These are phyloP conservation scores for Tilletia setariae DNA, from an alignment of 1,284 basidiomycete genomes.

Conservation along the genomic window DNA sequence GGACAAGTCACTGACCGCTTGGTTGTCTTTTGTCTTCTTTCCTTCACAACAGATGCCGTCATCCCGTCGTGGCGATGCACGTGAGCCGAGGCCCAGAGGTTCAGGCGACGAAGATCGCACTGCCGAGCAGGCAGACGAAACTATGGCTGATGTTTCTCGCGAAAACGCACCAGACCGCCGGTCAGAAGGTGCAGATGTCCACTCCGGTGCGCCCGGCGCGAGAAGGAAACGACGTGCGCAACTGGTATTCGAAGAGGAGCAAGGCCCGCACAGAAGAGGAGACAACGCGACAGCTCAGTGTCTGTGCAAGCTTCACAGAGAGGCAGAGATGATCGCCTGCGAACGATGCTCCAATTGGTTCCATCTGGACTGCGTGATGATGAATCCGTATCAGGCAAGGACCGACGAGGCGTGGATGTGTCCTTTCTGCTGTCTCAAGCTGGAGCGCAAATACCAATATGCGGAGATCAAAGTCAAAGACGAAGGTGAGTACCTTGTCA, in stretches of 20 bases:
- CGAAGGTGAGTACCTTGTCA: conserved; percentile 16
- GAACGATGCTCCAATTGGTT: conserved; percentile 53
- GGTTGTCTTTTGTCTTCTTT: too few relatives aligned
- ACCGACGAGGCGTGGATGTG: conserved; percentile 47
- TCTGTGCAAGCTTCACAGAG: conserved; percentile 45
- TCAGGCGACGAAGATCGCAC: too few relatives aligned
- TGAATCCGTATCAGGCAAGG: conserved; percentile 36
- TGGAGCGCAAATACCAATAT: conserved; percentile 46
- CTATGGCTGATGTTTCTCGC: too few relatives aligned
- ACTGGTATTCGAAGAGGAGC: conserved; percentile 50
- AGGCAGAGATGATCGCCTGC: conserved; percentile 51
- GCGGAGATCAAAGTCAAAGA: conserved; percentile 51
- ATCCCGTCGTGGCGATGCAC: too few relatives aligned
- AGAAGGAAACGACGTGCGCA: conserved; percentile 48
- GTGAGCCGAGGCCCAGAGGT: too few relatives aligned
- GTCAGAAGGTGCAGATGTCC: neutral
- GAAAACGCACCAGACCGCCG: too few relatives aligned
- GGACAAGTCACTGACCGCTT: too few relatives aligned
- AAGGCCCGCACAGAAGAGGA: conserved; percentile 30
- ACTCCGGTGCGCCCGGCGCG: neutral
- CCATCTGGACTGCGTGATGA: conserved; percentile 48
- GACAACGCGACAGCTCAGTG: conserved; percentile 44
- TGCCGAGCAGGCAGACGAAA: too few relatives aligned
- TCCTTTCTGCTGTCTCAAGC: conserved; percentile 53
- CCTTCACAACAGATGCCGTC: too few relatives aligned